A percentile compares a stretch with the other conserved stretches of the same genome.
Conservation (phyloP, 176 grass and related monocot genomes). For the Carex myosuroides region DNA sequence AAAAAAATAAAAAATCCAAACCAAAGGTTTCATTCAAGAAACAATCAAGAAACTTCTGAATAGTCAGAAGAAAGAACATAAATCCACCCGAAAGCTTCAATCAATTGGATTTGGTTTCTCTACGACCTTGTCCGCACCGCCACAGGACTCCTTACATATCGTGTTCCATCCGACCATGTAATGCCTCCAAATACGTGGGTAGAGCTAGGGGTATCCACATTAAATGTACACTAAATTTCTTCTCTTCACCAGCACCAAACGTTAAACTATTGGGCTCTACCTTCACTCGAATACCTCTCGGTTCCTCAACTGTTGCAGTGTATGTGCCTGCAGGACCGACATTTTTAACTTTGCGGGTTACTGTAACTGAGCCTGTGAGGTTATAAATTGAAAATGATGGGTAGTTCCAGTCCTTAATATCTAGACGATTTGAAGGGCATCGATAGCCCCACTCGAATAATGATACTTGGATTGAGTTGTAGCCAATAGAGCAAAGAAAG, state of each 20-base stretch:
- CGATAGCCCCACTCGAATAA: conserved; percentile 24
- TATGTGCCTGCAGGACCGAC: conserved; percentile 38
- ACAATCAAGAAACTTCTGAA: too few relatives aligned
- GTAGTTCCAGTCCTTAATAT: conserved; percentile 53
- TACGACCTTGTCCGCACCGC: conserved; percentile 18
- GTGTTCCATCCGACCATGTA: conserved; percentile 49
- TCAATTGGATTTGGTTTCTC: neutral
- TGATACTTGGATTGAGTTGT: conserved; percentile 35
- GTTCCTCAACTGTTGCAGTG: conserved; percentile 30
- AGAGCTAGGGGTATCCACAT: neutral
- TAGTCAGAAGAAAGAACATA: too few relatives aligned
- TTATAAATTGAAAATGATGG: conserved; percentile 41
- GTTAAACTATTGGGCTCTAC: conserved; percentile 32
- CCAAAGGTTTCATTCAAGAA: too few relatives aligned
- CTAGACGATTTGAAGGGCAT: conserved; percentile 26
- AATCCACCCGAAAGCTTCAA: neutral
- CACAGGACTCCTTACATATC: conserved; percentile 43
- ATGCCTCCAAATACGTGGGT: conserved; percentile 43
- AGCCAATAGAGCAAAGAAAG: conserved; percentile 62
- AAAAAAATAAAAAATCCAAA: neutral
- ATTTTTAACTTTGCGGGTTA: conserved; percentile 42
- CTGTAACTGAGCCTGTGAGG: neutral
- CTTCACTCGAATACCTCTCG: conserved; percentile 42
- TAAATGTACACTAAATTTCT: conserved; percentile 47
- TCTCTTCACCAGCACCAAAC: conserved; percentile 45